phyloP scores from a whole-genome alignment of 805 yeast species.

The Metschnikowia santaceciliae region DNA sequence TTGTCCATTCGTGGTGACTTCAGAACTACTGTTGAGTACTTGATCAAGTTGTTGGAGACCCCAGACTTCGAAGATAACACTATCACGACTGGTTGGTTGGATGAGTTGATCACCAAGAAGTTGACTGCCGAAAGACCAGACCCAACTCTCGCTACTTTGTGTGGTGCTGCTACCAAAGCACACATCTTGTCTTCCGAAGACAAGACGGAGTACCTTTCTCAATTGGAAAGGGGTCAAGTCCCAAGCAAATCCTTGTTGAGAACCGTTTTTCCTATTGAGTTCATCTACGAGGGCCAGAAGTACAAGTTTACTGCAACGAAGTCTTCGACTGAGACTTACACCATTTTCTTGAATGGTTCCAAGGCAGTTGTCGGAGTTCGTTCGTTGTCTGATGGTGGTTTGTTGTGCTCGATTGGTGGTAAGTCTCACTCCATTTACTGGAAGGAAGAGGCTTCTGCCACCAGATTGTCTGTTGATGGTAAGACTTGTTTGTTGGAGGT shows the following conservation, averaged over 20 bases:
- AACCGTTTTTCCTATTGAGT: constrained; percentile 89
- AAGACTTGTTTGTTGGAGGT: constrained; percentile 91
- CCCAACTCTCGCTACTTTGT: constrained; percentile 79
- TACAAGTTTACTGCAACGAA: constrained; percentile 95
- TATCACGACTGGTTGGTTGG: constrained; percentile 98
- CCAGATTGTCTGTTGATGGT: constrained; percentile 90
- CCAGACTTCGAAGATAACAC: constrained; percentile 95
- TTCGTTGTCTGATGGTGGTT: constrained; percentile 91
- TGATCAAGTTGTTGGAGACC: constrained; percentile 91
- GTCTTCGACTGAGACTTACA: constrained; percentile 79
- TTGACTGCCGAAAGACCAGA: constrained; percentile 98
- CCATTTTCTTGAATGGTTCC: constrained; percentile 90
- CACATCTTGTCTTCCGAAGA: constrained; percentile 72
- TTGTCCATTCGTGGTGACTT: constrained; percentile 97
- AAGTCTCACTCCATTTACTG: constrained; percentile 93
- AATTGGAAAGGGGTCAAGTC: constrained; percentile 95
- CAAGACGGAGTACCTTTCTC: constrained; percentile 60
- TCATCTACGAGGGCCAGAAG: constrained; percentile 89
- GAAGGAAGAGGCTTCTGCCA: constrained; percentile 96
- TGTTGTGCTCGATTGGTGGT: constrained; percentile 83
- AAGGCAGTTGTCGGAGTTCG: constrained; percentile 83
- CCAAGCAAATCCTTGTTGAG: constrained; percentile 76
- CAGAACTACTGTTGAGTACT: constrained; percentile 95
- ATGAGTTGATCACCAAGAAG: constrained; percentile 87
- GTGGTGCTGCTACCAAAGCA: constrained; percentile 98